Conservation (phyloP, 164 flowering plant species). For the Nymphaea thermarum region DNA sequence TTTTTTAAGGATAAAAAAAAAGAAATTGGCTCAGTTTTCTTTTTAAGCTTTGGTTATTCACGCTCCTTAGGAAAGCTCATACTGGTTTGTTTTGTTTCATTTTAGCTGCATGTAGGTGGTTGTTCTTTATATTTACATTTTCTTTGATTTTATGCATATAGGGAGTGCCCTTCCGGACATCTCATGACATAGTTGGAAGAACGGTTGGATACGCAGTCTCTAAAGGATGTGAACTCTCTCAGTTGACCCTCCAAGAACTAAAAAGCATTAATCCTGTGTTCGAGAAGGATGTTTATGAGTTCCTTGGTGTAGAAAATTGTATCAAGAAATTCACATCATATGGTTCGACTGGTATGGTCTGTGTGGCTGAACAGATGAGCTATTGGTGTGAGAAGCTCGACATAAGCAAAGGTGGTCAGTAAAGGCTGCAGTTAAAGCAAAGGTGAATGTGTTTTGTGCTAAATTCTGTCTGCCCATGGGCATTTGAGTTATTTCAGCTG, state of each 20-base stretch:
- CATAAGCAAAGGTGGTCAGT: slow-evolving; percentile 10
- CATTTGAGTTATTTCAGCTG: too few species aligned
- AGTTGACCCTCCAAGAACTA: slow-evolving; percentile 59
- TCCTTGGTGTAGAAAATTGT: slow-evolving; percentile 80
- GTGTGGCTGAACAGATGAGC: slow-evolving; percentile 62
- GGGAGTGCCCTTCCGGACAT: slow-evolving; percentile 91
- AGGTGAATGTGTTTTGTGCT: too few species aligned
- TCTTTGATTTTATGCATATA: slow-evolving; percentile 17
- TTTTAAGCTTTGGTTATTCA: neutral
- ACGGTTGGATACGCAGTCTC: slow-evolving; percentile 67
- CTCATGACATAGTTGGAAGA: slow-evolving; percentile 94
- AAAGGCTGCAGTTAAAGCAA: neutral
- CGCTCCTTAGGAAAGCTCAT: neutral
- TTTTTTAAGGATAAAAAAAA: too few species aligned
- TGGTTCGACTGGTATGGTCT: slow-evolving; percentile 83
- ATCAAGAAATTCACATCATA: slow-evolving; percentile 78
- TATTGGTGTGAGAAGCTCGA: slow-evolving; percentile 55
- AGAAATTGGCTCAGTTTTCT: neutral
- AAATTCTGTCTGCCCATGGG: too few species aligned
- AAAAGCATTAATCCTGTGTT: slow-evolving; percentile 43
- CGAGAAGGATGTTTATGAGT: slow-evolving; percentile 67
- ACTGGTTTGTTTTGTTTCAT: neutral
- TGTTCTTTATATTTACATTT: neutral
- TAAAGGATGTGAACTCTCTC: slow-evolving; percentile 54
- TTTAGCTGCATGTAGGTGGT: too few species aligned